phyloP scores from a whole-genome alignment of 2,329 filamentous ascomycete genomes.

The Gnomoniopsis sp. region DNA sequence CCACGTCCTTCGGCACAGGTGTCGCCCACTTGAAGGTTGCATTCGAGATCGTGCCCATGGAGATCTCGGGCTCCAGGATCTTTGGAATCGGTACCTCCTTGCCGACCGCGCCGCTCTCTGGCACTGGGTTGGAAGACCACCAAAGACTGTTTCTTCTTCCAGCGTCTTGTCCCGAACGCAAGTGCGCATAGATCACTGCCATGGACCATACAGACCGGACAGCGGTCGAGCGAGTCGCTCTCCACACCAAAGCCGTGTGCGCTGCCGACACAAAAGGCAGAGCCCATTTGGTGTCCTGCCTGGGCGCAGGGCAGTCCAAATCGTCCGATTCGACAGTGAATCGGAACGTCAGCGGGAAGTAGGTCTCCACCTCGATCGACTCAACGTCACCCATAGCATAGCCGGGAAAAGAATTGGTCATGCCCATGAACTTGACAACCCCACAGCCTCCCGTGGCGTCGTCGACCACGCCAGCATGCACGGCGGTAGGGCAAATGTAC shows the following conservation, averaged over 20 bases:
- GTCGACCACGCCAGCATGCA: conserved; percentile 68
- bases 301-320: conserved; percentile 59
- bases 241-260: conserved; percentile 74
- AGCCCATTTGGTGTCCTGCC: conserved; percentile 77
- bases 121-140: background rate
- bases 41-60: conserved; percentile 82
- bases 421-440: conserved; percentile 67
- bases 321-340: conserved; percentile 50
- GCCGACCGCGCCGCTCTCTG: background rate
- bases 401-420: conserved; percentile 59
- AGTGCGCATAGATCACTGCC: background rate
- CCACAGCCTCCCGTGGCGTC: conserved; percentile 69
- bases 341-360: conserved; percentile 82
- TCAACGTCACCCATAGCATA: conserved; percentile 68
- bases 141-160: background rate
- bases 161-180: background rate
- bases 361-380: conserved; percentile 77
- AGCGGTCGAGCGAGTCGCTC: conserved; percentile 74
- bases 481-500: conserved; percentile 72
- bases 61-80: conserved; percentile 16
- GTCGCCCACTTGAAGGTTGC: conserved; percentile 68
- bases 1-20: conserved; percentile 51
- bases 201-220: conserved; percentile 6
- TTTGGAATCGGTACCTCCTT: background rate
- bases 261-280: conserved; percentile 78